phyloP scores from a whole-genome alignment of 2,329 filamentous ascomycete species.

The Neospermospora avenae region DNA sequence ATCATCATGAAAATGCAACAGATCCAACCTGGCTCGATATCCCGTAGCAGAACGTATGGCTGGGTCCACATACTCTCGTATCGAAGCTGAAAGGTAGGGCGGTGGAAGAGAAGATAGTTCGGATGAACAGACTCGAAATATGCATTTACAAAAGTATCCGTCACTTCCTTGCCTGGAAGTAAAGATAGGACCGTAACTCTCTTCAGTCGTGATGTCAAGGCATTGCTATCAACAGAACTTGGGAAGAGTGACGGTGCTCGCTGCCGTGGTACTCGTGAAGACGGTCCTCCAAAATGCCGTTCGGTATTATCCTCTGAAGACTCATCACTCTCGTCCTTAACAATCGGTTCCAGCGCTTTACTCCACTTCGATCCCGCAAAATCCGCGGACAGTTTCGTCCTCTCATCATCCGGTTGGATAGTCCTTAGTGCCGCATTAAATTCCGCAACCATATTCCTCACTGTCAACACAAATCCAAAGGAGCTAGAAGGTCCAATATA shows the following conservation, averaged over 20 bases:
- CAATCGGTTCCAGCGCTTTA: slow-evolving; percentile 32
- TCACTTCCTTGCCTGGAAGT: slow-evolving; percentile 37
- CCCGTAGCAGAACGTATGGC: slow-evolving; percentile 28
- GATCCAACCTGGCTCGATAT: slow-evolving; percentile 41
- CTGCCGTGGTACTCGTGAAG: slow-evolving; percentile 4
- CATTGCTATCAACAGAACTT: slow-evolving; percentile 18
- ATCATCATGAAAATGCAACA: slow-evolving; percentile 41
- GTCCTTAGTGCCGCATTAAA: slow-evolving; percentile 27
- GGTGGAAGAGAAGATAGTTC: slow-evolving; percentile 40
- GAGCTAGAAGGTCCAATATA: slow-evolving; percentile 34
- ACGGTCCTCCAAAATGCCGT: slow-evolving; percentile 1
- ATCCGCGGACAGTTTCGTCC: slow-evolving; percentile 26
- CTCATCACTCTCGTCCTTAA: slow-evolving; percentile 29
- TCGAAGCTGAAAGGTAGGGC: slow-evolving; percentile 39
- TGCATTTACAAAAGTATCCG: slow-evolving; percentile 39
- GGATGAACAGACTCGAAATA: slow-evolving; percentile 41
- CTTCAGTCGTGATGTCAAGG: slow-evolving; percentile 16
- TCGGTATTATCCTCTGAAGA: slow-evolving; percentile 24
- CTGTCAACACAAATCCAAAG: slow-evolving; percentile 32
- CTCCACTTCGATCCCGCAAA: slow-evolving; percentile 32
- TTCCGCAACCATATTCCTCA: slow-evolving; percentile 33
- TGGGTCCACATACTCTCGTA: slow-evolving; percentile 39
- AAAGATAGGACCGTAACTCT: slow-evolving; percentile 25
- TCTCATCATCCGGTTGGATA: slow-evolving; percentile 27
- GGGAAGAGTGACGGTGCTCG: slow-evolving; percentile 18